Evolutionary conservation across 805 yeast species (phyloP).

Genomic region (Candida parachauliodes): DNA sequence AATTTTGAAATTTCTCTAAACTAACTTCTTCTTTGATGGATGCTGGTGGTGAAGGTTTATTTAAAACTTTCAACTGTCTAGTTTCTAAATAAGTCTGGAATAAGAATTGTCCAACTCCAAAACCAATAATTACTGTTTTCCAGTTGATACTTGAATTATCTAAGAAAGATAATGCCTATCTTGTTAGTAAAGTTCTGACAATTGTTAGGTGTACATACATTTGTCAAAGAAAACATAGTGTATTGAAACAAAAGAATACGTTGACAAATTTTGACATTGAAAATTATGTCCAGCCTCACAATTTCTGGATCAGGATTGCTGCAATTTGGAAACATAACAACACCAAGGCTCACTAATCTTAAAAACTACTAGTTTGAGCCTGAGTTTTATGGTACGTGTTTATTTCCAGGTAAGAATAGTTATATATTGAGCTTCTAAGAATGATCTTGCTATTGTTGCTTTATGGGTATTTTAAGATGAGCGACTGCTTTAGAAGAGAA

Average conservation of each 20-base stretch:
- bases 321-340: too few relatives aligned
- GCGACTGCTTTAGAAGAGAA: too few relatives aligned
- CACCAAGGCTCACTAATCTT: too few relatives aligned
- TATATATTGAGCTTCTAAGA: too few relatives aligned
- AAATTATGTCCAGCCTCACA: too few relatives aligned
- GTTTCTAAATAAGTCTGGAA: conserved; percentile 72
- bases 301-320: too few relatives aligned
- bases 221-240: conserved; percentile 22
- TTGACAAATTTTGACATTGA: too few relatives aligned
- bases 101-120: conserved; percentile 67
- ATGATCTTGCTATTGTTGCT: too few relatives aligned
- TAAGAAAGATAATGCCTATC: conserved; percentile 46
- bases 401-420: too few relatives aligned
- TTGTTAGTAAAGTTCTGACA: conserved; percentile 17
- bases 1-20: conserved; percentile 67
- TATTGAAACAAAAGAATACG: background rate
- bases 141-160: conserved; percentile 74
- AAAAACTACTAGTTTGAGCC: too few relatives aligned
- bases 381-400: too few relatives aligned
- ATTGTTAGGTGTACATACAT: conserved; percentile 16
- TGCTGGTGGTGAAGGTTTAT: conserved; percentile 55
- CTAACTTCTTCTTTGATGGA: conserved; percentile 67
- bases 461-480: too few relatives aligned
- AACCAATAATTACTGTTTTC: conserved; percentile 72
- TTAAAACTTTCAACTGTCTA: conserved; percentile 72